Base-by-base conservation (phyloP, 768 basidiomycete species). In the Tulasnella sp. region DNA sequence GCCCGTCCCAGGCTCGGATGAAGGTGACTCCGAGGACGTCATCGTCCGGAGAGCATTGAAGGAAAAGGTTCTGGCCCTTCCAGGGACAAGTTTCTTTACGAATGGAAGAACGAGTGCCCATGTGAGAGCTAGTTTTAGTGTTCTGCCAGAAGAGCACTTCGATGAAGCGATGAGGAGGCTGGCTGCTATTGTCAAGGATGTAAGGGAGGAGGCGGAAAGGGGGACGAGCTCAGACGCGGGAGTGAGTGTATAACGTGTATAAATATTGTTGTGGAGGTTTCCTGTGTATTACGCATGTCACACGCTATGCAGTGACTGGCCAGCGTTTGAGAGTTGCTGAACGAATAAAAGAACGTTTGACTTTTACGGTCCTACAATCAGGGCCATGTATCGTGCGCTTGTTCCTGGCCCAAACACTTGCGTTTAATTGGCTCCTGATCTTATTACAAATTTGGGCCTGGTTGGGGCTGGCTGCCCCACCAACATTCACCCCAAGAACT, bases 1-100 rank as follows among this genome's bases (percentile, higher is more conserved):
- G 3, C 81, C 82, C 67, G 81, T 81, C 78, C 32, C 35, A 23
- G 39, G 44, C 5, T 77, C 76, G 11, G 26, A 39, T 37, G 82
- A 88, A 79, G 89, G 87, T 32, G 94, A 98, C 83, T 93, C 94
- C 5, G 89, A 89, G 81, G 85, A 86, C 23, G 81, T 96, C 72
- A 93, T 97, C 81, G 86, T 88, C 77, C 91, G 88, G 7, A 90
- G 90, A 77, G 95, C 95, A 11, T 88, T 93, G 77, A 89, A 91
- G 80, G 88, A 89, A 32, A 95, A 94, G 29, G 93, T 98, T 9
- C 88, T 98, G n/a, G 95, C 93, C n/a, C 88, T 98, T 13, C 96
- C 96, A 0, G 96, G 96, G 18, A 90, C 88, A 1, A 90, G 90
- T 26, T 96, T 96, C 85, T 86, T 92, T 77, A 93, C 95, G 20